Percentiles rank a stretch among this genome's conserved stretches.
Conservation (phyloP, 2,329 filamentous ascomycete genomes). For the Colletotrichum sp. region DNA sequence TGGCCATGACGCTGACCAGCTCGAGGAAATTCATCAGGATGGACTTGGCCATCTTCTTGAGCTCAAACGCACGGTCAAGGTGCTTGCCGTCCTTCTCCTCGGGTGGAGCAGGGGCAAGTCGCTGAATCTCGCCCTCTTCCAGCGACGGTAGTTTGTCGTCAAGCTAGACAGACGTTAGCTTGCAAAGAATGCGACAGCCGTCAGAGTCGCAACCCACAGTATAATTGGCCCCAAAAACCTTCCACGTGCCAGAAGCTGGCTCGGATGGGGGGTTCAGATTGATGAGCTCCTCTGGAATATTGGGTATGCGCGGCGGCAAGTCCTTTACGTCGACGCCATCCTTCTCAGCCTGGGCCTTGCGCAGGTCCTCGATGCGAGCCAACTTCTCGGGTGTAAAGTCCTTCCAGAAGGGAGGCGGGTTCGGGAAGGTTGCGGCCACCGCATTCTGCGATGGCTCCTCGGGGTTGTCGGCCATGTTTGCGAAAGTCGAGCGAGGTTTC, state of each 20-base stretch:
- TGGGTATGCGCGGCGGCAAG: slow-evolving; percentile 37
- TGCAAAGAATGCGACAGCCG: neutral
- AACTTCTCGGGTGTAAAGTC: slow-evolving; percentile 83
- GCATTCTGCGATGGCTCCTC: slow-evolving; percentile 45
- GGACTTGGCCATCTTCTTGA: slow-evolving; percentile 82
- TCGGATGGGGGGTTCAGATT: slow-evolving; percentile 83
- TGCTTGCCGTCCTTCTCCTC: slow-evolving; percentile 57
- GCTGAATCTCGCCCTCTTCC: slow-evolving; percentile 70
- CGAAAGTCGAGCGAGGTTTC: neutral
- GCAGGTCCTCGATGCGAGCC: slow-evolving; percentile 54
- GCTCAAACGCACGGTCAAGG: slow-evolving; percentile 68
- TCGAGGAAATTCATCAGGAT: slow-evolving; percentile 89
- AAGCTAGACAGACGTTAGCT: slow-evolving; percentile 40
- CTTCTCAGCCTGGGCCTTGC: slow-evolving; percentile 40
- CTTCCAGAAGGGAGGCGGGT: slow-evolving; percentile 89
- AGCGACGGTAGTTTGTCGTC: slow-evolving; percentile 70
- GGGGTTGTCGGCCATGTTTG: slow-evolving; percentile 61
- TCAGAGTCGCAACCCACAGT: slow-evolving; percentile 27
- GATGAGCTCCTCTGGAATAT: slow-evolving; percentile 73
- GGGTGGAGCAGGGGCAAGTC: slow-evolving; percentile 38
- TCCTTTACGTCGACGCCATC: slow-evolving; percentile 24
- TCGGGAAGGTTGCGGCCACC: slow-evolving; percentile 75
- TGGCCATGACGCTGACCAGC: slow-evolving; percentile 73
- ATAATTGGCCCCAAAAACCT: slow-evolving; percentile 74
- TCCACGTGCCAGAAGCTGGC: slow-evolving; percentile 73